A percentile compares a stretch with the other conserved stretches of the same genome.
phyloP scores from a whole-genome alignment of 257 asterid genomes.

The Ophiorrhiza pumila region DNA sequence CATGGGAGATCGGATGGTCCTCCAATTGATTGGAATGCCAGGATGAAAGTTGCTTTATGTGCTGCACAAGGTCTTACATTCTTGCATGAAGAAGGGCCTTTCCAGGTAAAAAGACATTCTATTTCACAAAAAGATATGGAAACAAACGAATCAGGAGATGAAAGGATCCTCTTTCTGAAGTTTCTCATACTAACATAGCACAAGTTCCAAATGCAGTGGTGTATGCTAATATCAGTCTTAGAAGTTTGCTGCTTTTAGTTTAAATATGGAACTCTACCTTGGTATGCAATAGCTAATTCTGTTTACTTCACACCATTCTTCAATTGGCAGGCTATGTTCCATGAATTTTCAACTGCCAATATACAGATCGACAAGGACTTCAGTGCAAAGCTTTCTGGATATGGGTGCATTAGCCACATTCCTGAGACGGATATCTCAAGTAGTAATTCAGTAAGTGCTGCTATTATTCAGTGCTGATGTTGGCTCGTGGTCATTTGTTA shows the following conservation, averaged over 20 bases:
- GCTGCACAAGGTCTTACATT: slow-evolving; percentile 96
- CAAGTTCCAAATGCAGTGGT: background rate
- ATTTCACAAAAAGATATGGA: slow-evolving; percentile 2
- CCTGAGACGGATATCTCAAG: slow-evolving; percentile 75
- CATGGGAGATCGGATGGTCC: slow-evolving; percentile 93
- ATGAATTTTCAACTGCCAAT: slow-evolving; percentile 81
- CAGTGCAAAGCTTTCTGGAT: slow-evolving; percentile 94
- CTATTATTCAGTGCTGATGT: background rate
- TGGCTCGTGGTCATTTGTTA: background rate
- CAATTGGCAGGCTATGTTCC: slow-evolving; percentile 83
- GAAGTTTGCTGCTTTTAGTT: slow-evolving; percentile 6
- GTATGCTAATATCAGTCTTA: background rate
- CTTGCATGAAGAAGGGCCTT: slow-evolving; percentile 96
- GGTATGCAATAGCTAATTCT: slow-evolving; percentile 1
- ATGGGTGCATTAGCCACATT: slow-evolving; percentile 79
- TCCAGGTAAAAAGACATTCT: slow-evolving; percentile 57
- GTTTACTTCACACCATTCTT: slow-evolving; percentile 14
- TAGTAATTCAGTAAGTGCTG: slow-evolving; percentile 47
- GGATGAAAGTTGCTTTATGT: slow-evolving; percentile 83
- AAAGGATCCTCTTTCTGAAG: background rate
- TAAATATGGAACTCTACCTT: slow-evolving; percentile 3
- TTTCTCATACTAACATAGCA: background rate
- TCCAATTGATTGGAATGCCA: slow-evolving; percentile 90
- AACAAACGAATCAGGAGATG: background rate
- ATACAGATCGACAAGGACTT: slow-evolving; percentile 93